phyloP scores from a whole-genome alignment of 1,139 yeast species.

The Debaryomycetaceae sp. region DNA sequence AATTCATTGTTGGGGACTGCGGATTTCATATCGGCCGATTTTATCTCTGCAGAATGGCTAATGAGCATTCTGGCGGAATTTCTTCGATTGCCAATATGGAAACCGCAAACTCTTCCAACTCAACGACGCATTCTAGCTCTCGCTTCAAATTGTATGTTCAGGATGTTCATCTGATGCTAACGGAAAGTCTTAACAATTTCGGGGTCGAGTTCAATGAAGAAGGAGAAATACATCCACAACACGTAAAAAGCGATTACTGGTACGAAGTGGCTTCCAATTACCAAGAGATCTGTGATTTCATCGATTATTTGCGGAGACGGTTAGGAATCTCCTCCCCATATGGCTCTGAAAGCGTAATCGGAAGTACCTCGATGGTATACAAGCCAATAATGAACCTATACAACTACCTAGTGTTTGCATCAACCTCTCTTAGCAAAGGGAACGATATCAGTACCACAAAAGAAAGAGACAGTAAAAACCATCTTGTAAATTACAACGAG shows the following conservation, averaged over 20 bases:
- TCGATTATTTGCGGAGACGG: conserved; percentile 20
- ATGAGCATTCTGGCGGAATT: conserved; percentile 37
- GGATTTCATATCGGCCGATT: conserved; percentile 47
- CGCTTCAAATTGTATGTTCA: conserved; percentile 50
- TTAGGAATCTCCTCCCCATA: conserved; percentile 15
- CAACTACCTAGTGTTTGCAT: conserved; percentile 20
- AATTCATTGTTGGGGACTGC: conserved; percentile 44
- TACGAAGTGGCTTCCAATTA: conserved; percentile 42
- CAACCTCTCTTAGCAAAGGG: conserved; percentile 14
- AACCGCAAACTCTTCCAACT: neutral
- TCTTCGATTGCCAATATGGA: conserved; percentile 33
- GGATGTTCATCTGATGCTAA: conserved; percentile 39
- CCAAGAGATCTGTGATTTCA: conserved; percentile 29
- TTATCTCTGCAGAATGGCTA: conserved; percentile 42
- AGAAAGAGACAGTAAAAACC: conserved; percentile 11
- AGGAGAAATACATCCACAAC: conserved; percentile 20
- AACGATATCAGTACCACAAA: neutral
- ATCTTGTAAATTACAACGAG: conserved; percentile 3
- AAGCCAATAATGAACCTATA: conserved; percentile 24
- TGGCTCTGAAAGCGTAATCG: conserved; percentile 9
- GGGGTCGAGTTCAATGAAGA: conserved; percentile 36
- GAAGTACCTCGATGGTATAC: conserved; percentile 22
- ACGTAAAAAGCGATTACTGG: conserved; percentile 22
- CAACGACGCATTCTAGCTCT: conserved; percentile 22
- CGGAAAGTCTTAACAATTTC: conserved; percentile 21